phyloP scores from a whole-genome alignment of 495 filamentous ascomycete species.

The Neurospora sp. region DNA sequence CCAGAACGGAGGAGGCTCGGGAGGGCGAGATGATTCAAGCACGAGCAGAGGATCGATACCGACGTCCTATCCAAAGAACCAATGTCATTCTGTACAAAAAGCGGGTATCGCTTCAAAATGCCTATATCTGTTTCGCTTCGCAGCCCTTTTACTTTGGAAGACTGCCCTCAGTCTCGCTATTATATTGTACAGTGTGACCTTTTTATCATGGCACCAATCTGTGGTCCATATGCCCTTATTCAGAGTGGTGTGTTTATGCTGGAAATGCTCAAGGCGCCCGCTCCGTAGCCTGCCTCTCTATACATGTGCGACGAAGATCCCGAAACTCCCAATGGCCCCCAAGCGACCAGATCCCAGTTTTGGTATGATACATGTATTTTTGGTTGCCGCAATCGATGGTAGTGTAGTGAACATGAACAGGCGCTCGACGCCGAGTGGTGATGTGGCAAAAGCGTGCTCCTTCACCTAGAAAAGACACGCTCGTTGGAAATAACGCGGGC shows the following conservation, averaged over 20 bases:
- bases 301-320: constrained; percentile 2
- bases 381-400: constrained; percentile 2
- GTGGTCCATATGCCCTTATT: background rate
- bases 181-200: background rate
- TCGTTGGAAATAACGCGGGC: background rate
- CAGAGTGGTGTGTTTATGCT: constrained; percentile 17
- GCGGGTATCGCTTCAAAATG: background rate
- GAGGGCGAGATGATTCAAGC: background rate
- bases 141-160: background rate
- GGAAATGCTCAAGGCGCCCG: constrained; percentile 17
- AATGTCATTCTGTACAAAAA: background rate
- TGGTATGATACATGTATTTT: constrained; percentile 17
- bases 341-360: constrained; percentile 10
- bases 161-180: background rate
- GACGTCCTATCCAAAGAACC: background rate
- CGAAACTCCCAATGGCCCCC: constrained; percentile 10
- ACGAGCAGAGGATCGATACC: background rate
- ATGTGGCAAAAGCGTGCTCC: background rate
- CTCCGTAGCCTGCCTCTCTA: constrained; percentile 9
- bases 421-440: background rate
- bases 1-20: background rate
- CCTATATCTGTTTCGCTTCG: background rate
- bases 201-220: background rate
- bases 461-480: background rate
- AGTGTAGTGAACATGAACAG: background rate